Percentiles rank a stretch among this genome's conserved stretches.
These are phyloP conservation scores for Hirschfeldia incana DNA, from an alignment of 345 rosid genomes.

Conservation along the genomic window DNA sequence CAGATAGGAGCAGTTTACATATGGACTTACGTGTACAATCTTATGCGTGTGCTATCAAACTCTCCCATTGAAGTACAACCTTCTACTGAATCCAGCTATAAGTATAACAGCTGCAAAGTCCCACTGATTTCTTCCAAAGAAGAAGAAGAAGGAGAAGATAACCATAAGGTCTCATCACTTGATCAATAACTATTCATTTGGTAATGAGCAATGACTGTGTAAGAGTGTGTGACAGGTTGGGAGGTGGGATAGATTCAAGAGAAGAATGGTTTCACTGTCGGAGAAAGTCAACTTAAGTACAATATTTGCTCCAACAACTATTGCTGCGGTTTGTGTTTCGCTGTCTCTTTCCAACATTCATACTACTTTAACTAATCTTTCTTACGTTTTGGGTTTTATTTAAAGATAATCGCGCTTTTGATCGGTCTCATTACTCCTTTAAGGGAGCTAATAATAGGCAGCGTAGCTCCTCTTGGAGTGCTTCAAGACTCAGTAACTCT, in stretches of 20 bases:
- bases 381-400: constrained; percentile 7
- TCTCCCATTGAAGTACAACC: constrained; percentile 24
- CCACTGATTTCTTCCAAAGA: constrained; percentile 43
- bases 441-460: constrained; percentile 51
- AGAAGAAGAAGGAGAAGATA: constrained; percentile 29
- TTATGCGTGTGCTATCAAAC: constrained; percentile 49
- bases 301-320: constrained; percentile 61
- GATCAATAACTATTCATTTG: neutral
- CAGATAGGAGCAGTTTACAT: constrained; percentile 62
- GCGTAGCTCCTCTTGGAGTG: constrained; percentile 58
- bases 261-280: constrained; percentile 15
- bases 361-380: neutral
- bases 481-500: constrained; percentile 57
- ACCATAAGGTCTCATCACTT: constrained; percentile 20
- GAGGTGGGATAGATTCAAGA: constrained; percentile 33
- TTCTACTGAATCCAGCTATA: constrained; percentile 31
- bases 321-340: constrained; percentile 43
- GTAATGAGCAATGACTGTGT: constrained; percentile 19
- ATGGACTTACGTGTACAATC: constrained; percentile 59
- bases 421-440: constrained; percentile 47
- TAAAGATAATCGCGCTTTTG: constrained; percentile 54
- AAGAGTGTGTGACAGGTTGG: constrained; percentile 37
- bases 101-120: constrained; percentile 28
- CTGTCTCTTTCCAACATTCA: neutral
- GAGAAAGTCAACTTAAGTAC: constrained; percentile 46